Base-by-base conservation (phyloP, 179 eudicot species). In the Patellifolia procumbens region DNA sequence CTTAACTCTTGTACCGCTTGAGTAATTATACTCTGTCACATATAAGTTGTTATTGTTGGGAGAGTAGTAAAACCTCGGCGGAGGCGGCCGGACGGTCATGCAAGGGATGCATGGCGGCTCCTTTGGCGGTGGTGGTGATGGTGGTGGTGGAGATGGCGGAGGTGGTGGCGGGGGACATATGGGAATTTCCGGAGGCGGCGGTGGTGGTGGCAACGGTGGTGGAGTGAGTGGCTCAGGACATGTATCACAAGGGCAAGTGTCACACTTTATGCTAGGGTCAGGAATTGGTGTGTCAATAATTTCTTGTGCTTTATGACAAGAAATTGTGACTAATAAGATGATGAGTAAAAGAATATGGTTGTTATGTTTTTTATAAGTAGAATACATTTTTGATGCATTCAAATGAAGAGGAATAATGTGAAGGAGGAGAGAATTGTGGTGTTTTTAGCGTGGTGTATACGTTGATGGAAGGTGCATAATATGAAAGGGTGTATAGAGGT, bases 181-280 rank as follows among this genome's bases (percentile, higher is more conserved):
- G 1, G 68, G 59, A 0, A 60, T 39, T 1, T 71, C 76, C 12
- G 53, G 72, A 0, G 76, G 67, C 0, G 77, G 73, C 0, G 81
- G 81, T 0, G 82, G 74, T 17, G 78, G 78, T 1, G 82, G 82
- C 10, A 74, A 72, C 0, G 82, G 82, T 0, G 81, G 72, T 1
- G 55, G 72, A 1, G 56, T 19, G 15, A 32, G 67, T 1, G 78
- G 77, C 7, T 78, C 65, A 1, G 77, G 58, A 65, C 81, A 78
- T 2, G 81, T 78, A 53, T 64, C 72, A 46, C 72, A 78, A 5
- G 78, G 73, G 68, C 81, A 79, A 16, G 81, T 78, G 77, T 72
- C 81, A 45, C 81, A 78, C 63, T 78, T 51, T 19, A 72, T 63
- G 76, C 72, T 53, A 17, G 81, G 76, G 49, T 72, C 31, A 42